A percentile compares a stretch with the other conserved stretches of the same genome.
Evolutionary conservation across 2,329 filamentous ascomycete species (phyloP).

Genomic region (Colletotrichum spinosum): DNA sequence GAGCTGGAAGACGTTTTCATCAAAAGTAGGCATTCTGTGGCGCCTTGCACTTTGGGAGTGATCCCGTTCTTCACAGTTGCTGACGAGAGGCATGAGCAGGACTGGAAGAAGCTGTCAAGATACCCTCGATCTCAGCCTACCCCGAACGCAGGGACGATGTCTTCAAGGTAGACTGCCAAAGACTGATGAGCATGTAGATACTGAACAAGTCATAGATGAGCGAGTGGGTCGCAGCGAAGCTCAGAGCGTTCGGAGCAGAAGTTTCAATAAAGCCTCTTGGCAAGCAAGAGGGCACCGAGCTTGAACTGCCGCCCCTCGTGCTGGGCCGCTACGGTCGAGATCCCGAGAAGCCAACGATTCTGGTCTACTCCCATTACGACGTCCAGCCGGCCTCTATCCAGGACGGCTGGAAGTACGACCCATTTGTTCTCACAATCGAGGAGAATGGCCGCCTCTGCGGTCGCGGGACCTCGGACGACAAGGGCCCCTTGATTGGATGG

Average conservation of each 20-base stretch:
- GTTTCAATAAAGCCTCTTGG: constrained; percentile 90
- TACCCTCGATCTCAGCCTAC: constrained; percentile 94
- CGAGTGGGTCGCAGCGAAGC: constrained; percentile 86
- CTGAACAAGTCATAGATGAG: constrained; percentile 73
- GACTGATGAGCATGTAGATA: not conserved
- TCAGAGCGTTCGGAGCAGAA: constrained; percentile 85
- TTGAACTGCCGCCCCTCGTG: constrained; percentile 92
- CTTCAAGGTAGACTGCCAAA: constrained; percentile 64
- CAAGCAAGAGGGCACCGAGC: constrained; percentile 89
- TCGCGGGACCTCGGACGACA: constrained; percentile 95
- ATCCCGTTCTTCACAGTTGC: not conserved
- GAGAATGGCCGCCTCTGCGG: constrained; percentile 96
- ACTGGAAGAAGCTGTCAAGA: constrained; percentile 90
- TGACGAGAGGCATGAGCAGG: not conserved
- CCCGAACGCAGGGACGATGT: constrained; percentile 91
- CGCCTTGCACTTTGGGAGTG: not conserved
- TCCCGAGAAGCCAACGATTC: constrained; percentile 90
- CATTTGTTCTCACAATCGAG: constrained; percentile 88
- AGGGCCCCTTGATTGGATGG: constrained; percentile 97
- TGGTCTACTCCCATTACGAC: constrained; percentile 99
- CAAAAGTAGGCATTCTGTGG: constrained; percentile 7
- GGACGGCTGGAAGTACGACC: constrained; percentile 96
- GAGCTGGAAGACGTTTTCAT: constrained; percentile 25
- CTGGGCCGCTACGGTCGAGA: constrained; percentile 93
- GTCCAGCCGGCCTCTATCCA: constrained; percentile 94